Base-by-base conservation (phyloP, 371 early-diverging fungal species). In the Lichtheimia hyalospora region DNA sequence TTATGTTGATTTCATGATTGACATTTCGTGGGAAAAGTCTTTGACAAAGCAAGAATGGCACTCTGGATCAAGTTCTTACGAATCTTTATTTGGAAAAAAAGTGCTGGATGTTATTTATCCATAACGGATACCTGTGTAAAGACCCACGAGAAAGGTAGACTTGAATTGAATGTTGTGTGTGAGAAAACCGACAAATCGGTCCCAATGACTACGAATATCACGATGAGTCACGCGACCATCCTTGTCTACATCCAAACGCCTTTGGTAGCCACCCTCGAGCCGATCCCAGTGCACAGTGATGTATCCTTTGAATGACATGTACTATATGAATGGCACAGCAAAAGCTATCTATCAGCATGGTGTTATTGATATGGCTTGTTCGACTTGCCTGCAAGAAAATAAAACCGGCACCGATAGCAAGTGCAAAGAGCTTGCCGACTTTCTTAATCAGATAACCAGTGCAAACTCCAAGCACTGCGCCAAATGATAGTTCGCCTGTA, bases 151-250 rank as follows among this genome's bases (percentile, higher is more conserved):
- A 49, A 84, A 86, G 2, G 83, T 78, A 1, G 81, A 74, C 61
- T 83, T 86, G 72, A 86, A 86, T 60, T 84, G 86, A 18, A 86
- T 64, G 52, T 84, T 82, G 46, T 66, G 71, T 5, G 86, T 86
- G 65, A 86, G 68, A n/a, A 86, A 46, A 13, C 63, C 67, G 24
- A 81, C 65, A 18, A 86, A 58, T 8, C 53, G 62, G 21, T 73
- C 60, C 72, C 84, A 74, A 6, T 67, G 75, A 23, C 70, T 58
- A 27, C 69, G 69, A 34, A 79, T 64, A 54, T 83, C 83, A 0
- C 67, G 62, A 15, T 49, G 58, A 0, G 82, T 82, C 2, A 84
- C 84, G 39, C 63, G 65, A 21, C 86, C 86, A 61, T 86, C 81
- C 15, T 59, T 41, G 51, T 82, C 84, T 3, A 69, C 51, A 71